Percentiles rank a stretch among this genome's conserved stretches.
Conservation (phyloP, 2,329 filamentous ascomycete species). For the Aspergillus ochraceus region DNA sequence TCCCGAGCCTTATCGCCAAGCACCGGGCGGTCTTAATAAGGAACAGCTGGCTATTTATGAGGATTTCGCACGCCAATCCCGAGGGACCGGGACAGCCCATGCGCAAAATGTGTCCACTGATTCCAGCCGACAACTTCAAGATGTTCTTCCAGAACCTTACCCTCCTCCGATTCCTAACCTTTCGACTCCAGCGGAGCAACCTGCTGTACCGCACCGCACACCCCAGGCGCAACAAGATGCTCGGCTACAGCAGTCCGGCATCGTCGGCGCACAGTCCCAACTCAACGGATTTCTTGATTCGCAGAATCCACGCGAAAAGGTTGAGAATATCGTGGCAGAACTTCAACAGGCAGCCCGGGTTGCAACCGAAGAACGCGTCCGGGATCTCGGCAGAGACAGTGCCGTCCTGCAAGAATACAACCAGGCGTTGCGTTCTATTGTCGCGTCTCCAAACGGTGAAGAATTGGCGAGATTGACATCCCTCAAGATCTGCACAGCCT, state of each 20-base stretch:
- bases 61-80: slow-evolving; percentile 86
- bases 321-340: slow-evolving; percentile 57
- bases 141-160: slow-evolving; percentile 63
- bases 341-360: slow-evolving; percentile 58
- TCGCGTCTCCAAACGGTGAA: slow-evolving; percentile 58
- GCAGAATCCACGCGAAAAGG: slow-evolving; percentile 53
- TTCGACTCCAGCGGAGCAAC: slow-evolving; percentile 62
- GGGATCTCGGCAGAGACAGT: slow-evolving; percentile 56
- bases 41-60: slow-evolving; percentile 97
- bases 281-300: slow-evolving; percentile 62
- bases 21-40: slow-evolving; percentile 77
- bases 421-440: slow-evolving; percentile 55
- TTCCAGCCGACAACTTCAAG: slow-evolving; percentile 60
- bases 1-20: slow-evolving; percentile 87
- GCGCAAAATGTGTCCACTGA: slow-evolving; percentile 59
- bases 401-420: slow-evolving; percentile 60
- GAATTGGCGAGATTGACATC: slow-evolving; percentile 57
- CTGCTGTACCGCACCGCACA: slow-evolving; percentile 60
- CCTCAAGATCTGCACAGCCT: slow-evolving; percentile 55
- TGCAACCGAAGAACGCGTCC: slow-evolving; percentile 58
- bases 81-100: slow-evolving; percentile 57
- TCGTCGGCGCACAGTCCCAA: slow-evolving; percentile 47
- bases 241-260: slow-evolving; percentile 38
- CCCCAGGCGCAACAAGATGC: slow-evolving; percentile 52
- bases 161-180: slow-evolving; percentile 59